These are phyloP conservation scores for Raffaelea albimanens DNA, from an alignment of 2,329 filamentous ascomycete genomes.

Conservation along the genomic window DNA sequence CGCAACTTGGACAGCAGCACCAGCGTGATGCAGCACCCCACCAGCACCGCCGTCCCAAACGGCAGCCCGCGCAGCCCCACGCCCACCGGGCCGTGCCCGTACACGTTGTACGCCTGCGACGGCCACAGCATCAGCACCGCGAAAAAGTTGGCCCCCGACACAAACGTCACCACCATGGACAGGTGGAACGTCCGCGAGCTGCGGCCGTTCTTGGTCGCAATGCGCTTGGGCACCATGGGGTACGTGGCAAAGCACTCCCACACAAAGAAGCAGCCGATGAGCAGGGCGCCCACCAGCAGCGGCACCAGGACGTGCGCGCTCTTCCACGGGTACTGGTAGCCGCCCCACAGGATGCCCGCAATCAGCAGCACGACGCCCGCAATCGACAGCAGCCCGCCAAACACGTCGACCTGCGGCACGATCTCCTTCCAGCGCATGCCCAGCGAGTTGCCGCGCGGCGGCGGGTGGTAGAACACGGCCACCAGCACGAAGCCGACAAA, in stretches of 20 bases:
- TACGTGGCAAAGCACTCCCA: conserved; percentile 48
- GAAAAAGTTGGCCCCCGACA: conserved; percentile 51
- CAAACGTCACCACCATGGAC: conserved; percentile 48
- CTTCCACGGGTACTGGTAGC: conserved; percentile 26
- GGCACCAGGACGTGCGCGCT: conserved; percentile 35
- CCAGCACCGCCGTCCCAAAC: conserved; percentile 53
- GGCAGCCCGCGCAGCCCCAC: conserved; percentile 58
- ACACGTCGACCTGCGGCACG: conserved; percentile 35
- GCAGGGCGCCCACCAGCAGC: conserved; percentile 39
- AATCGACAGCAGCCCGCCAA: conserved; percentile 41
- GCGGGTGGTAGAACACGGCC: conserved; percentile 43
- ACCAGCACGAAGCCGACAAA: conserved; percentile 41
- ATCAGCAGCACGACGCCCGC: conserved; percentile 40
- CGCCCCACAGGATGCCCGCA: conserved; percentile 33
- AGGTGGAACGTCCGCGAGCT: conserved; percentile 36
- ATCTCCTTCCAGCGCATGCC: conserved; percentile 30
- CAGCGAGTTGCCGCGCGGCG: conserved; percentile 31
- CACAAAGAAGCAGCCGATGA: conserved; percentile 37
- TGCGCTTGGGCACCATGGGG: conserved; percentile 41
- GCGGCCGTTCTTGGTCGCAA: conserved; percentile 23
- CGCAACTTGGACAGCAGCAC: conserved; percentile 45
- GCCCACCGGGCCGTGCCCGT: conserved; percentile 52
- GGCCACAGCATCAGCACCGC: conserved; percentile 51
- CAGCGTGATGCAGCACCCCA: conserved; percentile 50
- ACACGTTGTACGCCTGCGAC: conserved; percentile 55